phyloP scores from a whole-genome alignment of 805 yeast species.

The Yarrowia sp. region DNA sequence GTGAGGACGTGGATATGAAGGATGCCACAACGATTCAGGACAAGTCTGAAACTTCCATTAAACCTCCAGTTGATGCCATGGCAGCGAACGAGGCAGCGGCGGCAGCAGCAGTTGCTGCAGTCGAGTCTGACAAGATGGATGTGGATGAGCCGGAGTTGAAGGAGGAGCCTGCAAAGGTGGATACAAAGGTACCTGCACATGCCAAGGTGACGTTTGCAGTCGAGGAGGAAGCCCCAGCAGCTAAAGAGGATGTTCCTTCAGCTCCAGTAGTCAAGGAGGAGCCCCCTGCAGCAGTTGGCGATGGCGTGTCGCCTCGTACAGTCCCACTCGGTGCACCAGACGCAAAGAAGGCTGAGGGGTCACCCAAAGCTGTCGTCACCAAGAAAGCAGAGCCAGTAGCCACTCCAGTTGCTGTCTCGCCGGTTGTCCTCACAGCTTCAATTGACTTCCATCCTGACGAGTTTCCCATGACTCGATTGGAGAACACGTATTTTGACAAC shows the following conservation, averaged over 20 bases:
- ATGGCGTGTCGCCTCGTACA: neutral
- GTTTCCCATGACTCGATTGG: slow-evolving; percentile 16
- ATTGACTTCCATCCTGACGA: neutral
- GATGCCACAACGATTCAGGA: neutral
- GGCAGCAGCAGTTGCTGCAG: neutral
- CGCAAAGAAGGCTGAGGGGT: neutral
- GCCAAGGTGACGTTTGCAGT: neutral
- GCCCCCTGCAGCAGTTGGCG: neutral
- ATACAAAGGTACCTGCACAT: neutral
- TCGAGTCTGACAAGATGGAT: neutral
- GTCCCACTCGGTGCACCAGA: neutral
- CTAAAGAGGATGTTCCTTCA: neutral
- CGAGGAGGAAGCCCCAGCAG: neutral
- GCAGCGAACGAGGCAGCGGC: neutral
- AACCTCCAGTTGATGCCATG: neutral
- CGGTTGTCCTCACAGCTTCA: neutral
- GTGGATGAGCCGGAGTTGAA: neutral
- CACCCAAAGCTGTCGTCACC: neutral
- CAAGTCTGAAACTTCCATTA: neutral
- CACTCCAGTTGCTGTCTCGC: neutral
- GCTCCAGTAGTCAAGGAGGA: neutral
- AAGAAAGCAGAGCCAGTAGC: neutral
- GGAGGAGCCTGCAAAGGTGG: neutral
- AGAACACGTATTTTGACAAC: slow-evolving; percentile 2
- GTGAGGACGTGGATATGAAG: neutral